Conservation (phyloP, 768 basidiomycete species). For the Basidioascus undulatus region DNA sequence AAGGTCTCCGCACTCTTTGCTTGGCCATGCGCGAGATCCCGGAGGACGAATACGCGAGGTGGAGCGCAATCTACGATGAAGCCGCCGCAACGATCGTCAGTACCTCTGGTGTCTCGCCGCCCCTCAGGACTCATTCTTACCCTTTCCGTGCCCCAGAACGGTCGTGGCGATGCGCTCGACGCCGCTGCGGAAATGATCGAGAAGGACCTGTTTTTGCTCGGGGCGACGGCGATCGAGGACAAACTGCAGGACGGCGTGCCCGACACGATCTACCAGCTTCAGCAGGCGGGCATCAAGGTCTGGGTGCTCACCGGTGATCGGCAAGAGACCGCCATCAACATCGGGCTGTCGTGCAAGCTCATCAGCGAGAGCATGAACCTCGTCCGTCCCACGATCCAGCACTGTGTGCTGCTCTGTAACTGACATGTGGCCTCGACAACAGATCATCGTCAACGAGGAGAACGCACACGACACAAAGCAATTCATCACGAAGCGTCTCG, state of each 20-base stretch:
- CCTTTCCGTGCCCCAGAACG: too few species aligned
- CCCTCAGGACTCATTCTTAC: too few species aligned
- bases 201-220: constrained; percentile 71
- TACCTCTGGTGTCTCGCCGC: too few species aligned
- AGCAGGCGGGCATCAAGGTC: constrained; percentile 93
- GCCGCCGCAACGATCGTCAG: constrained; percentile 88
- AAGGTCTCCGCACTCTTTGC: constrained; percentile 89
- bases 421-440: background rate
- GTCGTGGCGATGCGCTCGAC: constrained; percentile 83
- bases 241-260: constrained; percentile 97
- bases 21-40: constrained; percentile 81
- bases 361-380: constrained; percentile 98
- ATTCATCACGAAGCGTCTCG: constrained; percentile 64
- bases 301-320: constrained; percentile 97
- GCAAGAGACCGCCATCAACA: constrained; percentile 98
- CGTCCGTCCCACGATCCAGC: constrained; percentile 24
- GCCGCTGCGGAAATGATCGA: constrained; percentile 88
- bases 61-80: constrained; percentile 66
- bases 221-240: constrained; percentile 95
- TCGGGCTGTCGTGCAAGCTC: constrained; percentile 86
- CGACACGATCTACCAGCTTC: constrained; percentile 88
- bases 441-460: constrained; percentile 90
- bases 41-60: constrained; percentile 69
- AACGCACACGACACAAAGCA: constrained; percentile 56
- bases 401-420: background rate